These are phyloP conservation scores for Pythium brachiatum DNA, from an alignment of 352 stramenopile species.

Conservation along the genomic window DNA sequence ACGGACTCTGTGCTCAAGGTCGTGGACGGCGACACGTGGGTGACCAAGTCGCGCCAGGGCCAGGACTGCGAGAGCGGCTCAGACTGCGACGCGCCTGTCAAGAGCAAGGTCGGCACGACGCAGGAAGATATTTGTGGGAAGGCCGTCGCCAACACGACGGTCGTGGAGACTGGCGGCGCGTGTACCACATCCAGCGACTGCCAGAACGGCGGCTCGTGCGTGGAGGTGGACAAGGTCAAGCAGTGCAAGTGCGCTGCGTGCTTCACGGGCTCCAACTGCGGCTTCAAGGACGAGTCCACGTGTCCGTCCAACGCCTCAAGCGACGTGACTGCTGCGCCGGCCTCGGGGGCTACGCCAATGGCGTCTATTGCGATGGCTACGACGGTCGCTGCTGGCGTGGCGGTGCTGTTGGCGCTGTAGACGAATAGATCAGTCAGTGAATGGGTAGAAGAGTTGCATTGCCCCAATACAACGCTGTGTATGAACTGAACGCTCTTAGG, in stretches of 20 bases:
- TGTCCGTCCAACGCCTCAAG: slow-evolving; percentile 9
- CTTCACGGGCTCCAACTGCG: slow-evolving; percentile 76
- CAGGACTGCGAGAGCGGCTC: slow-evolving; percentile 61
- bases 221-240: slow-evolving; percentile 61
- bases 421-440: background rate
- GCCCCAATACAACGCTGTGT: no score
- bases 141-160: slow-evolving; percentile 40
- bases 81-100: slow-evolving; percentile 72
- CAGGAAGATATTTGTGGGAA: slow-evolving; percentile 78
- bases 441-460: background rate
- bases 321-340: slow-evolving; percentile 1
- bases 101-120: slow-evolving; percentile 52
- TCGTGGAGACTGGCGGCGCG: slow-evolving; percentile 31
- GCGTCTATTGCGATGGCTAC: background rate
- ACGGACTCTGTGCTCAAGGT: slow-evolving; percentile 55
- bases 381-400: background rate
- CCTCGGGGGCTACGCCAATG: slow-evolving; percentile 6
- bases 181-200: slow-evolving; percentile 64
- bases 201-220: slow-evolving; percentile 67
- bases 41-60: slow-evolving; percentile 72
- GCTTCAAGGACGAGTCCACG: slow-evolving; percentile 51
- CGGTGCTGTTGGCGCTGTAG: background rate
- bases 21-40: slow-evolving; percentile 63
- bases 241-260: slow-evolving; percentile 74
- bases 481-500: background rate